Evolutionary conservation across 2,329 filamentous ascomycete species (phyloP).

Genomic region (Cadophora luteo-olivacea): DNA sequence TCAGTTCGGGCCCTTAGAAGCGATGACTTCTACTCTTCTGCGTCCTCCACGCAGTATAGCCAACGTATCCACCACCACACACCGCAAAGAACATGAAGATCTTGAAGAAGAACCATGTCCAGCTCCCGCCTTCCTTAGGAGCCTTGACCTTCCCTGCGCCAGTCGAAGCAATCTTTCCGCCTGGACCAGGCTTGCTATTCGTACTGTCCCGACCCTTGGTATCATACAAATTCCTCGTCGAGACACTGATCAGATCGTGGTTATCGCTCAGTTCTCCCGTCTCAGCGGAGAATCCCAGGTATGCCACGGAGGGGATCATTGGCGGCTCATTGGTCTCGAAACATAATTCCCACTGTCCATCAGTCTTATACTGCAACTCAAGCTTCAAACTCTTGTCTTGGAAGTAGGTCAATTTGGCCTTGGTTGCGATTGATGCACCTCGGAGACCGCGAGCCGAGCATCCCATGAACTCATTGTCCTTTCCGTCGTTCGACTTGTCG

Average conservation of each 20-base stretch:
- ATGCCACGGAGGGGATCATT: conserved; percentile 78
- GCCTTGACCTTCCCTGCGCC: conserved; percentile 30
- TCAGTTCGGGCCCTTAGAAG: conserved; percentile 35
- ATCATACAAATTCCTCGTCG: conserved; percentile 87
- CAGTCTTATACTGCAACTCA: conserved; percentile 92
- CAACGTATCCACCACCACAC: conserved; percentile 79
- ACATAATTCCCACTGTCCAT: conserved; percentile 87
- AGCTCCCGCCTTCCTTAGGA: conserved; percentile 54
- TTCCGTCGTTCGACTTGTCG: conserved; percentile 94
- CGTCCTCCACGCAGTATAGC: conserved; percentile 81
- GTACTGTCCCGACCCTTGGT: conserved; percentile 51
- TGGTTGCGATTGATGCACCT: conserved; percentile 79
- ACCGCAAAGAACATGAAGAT: conserved; percentile 75
- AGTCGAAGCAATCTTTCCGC: conserved; percentile 33
- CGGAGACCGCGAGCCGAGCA: conserved; percentile 94
- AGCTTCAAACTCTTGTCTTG: conserved; percentile 91
- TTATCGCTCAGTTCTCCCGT: conserved; percentile 97
- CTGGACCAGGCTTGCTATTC: conserved; percentile 65
- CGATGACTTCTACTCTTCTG: conserved; percentile 43
- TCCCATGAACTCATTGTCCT: conserved; percentile 88
- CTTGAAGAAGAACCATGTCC: conserved; percentile 82
- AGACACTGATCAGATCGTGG: conserved; percentile 91
- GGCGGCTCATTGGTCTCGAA: conserved; percentile 77
- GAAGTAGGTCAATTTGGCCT: conserved; percentile 91
- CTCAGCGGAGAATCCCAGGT: conserved; percentile 82